These are phyloP conservation scores for Smithsoniella earleae DNA, from an alignment of 163 green algal species.

Conservation along the genomic window DNA sequence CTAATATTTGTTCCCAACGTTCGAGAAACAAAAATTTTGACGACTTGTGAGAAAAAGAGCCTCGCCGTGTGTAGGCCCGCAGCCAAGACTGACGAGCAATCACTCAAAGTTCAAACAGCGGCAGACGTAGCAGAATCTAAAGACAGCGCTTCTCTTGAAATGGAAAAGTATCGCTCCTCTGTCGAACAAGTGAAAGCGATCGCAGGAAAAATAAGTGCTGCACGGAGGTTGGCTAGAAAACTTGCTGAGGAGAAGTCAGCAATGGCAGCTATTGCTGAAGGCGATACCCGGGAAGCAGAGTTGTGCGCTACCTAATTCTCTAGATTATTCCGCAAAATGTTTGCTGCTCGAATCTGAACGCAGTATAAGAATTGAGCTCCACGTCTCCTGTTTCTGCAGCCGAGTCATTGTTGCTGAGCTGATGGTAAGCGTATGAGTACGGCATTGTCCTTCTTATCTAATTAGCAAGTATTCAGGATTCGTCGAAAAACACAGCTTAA, in stretches of 20 bases:
- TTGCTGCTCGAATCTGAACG: too few relatives aligned
- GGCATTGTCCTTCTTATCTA: background rate
- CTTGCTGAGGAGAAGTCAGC: conserved; percentile 52
- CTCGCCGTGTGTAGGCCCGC: background rate
- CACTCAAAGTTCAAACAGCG: background rate
- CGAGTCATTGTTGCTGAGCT: background rate
- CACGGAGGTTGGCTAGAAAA: conserved; percentile 46
- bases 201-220: conserved; percentile 47
- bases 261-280: conserved; percentile 22
- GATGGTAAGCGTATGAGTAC: background rate
- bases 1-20: background rate
- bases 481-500: conserved; percentile 38
- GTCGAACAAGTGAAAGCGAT: conserved; percentile 33
- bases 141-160: background rate
- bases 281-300: conserved; percentile 29
- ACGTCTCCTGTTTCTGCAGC: too few relatives aligned
- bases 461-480: background rate
- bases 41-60: background rate
- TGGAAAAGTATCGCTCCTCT: background rate
- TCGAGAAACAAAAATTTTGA: background rate
- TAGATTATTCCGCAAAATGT: background rate
- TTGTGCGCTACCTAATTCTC: background rate
- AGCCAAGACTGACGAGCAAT: background rate
- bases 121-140: background rate
- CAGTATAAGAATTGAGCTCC: too few relatives aligned